Conservation (phyloP, 2,329 filamentous ascomycete species). For the Cordyceps fumosorosea region DNA sequence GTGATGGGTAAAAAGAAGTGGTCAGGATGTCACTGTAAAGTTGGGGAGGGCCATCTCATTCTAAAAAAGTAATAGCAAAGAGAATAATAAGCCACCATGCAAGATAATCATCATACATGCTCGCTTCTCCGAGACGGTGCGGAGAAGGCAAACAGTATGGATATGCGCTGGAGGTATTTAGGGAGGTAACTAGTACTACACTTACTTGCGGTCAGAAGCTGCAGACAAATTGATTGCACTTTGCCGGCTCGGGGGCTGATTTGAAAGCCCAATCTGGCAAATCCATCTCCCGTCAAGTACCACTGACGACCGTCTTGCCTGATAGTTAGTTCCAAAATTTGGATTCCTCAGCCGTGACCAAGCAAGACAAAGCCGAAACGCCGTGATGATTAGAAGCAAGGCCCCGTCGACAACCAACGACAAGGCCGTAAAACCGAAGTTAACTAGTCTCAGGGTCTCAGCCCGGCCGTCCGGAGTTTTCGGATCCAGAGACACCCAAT, state of each 20-base stretch:
- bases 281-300: too few species aligned
- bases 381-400: neutral
- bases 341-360: neutral
- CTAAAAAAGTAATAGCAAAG: too few species aligned
- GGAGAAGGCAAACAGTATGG: neutral
- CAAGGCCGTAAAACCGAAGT: neutral
- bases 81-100: neutral
- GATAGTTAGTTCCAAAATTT: neutral
- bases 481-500: too few species aligned
- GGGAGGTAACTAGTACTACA: neutral
- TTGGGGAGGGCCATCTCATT: neutral
- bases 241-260: too few species aligned
- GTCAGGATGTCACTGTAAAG: neutral
- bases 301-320: too few species aligned
- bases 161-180: too few species aligned
- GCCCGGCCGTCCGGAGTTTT: neutral
- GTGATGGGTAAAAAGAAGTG: neutral
- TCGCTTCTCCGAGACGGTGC: neutral
- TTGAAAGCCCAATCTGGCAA: too few species aligned
- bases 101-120: neutral
- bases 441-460: neutral
- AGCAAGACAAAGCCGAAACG: neutral
- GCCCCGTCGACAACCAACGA: neutral
- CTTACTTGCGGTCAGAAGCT: neutral
- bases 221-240: neutral